A percentile compares a stretch with the other conserved stretches of the same genome.
Conservation (phyloP, 139 green algal genomes). For the Zygnema cylindricum region DNA sequence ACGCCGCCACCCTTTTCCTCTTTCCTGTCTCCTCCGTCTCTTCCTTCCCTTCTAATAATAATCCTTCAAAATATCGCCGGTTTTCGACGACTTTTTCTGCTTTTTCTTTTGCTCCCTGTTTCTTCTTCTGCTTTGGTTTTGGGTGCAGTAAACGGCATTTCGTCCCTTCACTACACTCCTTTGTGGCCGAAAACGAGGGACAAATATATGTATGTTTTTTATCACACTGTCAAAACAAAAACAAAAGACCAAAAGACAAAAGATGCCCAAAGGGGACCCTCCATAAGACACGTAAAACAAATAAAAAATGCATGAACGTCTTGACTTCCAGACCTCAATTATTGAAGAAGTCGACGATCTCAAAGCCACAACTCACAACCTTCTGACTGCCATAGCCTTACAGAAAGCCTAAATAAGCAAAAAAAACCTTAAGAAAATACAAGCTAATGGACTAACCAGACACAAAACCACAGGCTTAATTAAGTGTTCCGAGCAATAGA, state of each 20-base stretch:
- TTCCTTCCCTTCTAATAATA: not conserved
- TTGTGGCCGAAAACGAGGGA: not conserved
- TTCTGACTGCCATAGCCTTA: not conserved
- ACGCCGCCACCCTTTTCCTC: not conserved
- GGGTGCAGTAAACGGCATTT: slow-evolving; percentile 19
- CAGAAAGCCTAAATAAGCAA: not conserved
- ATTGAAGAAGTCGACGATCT: not conserved
- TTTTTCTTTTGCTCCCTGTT: not conserved
- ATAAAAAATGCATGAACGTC: not conserved
- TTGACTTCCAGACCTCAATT: not conserved
- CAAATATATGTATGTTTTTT: slow-evolving; percentile 34
- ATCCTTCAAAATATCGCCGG: not conserved
- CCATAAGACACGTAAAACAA: no score
- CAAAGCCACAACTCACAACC: not conserved
- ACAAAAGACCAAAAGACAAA: not conserved
- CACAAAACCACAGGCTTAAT: not conserved
- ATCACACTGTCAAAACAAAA: slow-evolving; percentile 6
- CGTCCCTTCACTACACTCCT: not conserved
- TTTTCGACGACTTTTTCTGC: not conserved
- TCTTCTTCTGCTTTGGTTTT: not conserved
- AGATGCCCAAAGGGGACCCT: no score
- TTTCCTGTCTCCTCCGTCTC: not conserved
- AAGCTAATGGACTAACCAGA: not conserved
- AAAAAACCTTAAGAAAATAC: not conserved
- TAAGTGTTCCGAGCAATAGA: not conserved